Evolutionary conservation across 192 early-diverging fungal species (phyloP).

Genomic region (Coemansia sp.): DNA sequence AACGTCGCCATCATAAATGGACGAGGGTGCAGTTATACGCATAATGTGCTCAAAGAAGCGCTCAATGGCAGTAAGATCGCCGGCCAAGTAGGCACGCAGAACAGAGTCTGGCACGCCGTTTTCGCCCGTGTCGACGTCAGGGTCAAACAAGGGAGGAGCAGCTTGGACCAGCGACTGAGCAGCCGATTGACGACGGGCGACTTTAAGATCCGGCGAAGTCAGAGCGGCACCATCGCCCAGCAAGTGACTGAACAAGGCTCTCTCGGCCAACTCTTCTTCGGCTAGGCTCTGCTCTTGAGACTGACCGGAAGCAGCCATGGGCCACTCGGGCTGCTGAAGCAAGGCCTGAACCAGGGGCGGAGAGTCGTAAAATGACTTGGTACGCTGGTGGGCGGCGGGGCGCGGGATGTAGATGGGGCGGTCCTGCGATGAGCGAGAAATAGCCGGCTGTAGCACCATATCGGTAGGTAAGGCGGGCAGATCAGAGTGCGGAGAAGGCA

Average conservation of each 20-base stretch:
- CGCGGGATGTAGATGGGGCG: constrained; percentile 1
- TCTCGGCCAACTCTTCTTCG: constrained; percentile 33
- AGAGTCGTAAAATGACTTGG: constrained; percentile 39
- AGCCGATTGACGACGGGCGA: constrained; percentile 27
- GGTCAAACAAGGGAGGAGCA: constrained; percentile 34
- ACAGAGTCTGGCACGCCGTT: constrained; percentile 52
- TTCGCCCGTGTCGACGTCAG: constrained; percentile 32
- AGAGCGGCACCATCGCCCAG: constrained; percentile 53
- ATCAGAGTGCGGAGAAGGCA: constrained; percentile 30
- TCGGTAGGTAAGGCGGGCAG: constrained; percentile 6
- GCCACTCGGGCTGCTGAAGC: constrained; percentile 23
- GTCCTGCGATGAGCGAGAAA: constrained; percentile 6
- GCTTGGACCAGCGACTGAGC: constrained; percentile 11
- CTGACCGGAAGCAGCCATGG: not conserved
- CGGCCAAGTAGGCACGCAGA: constrained; percentile 47
- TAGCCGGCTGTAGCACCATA: not conserved
- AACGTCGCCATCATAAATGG: constrained; percentile 38
- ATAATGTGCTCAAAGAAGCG: constrained; percentile 56
- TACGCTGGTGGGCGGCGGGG: constrained; percentile 26
- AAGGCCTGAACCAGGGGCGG: constrained; percentile 44
- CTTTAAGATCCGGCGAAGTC: constrained; percentile 21
- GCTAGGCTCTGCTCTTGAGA: constrained; percentile 16
- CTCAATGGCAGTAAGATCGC: constrained; percentile 49
- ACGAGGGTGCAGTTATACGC: constrained; percentile 42
- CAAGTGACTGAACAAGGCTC: constrained; percentile 41